phyloP scores from a whole-genome alignment of 495 filamentous ascomycete genomes.

The Neurospora sp. region DNA sequence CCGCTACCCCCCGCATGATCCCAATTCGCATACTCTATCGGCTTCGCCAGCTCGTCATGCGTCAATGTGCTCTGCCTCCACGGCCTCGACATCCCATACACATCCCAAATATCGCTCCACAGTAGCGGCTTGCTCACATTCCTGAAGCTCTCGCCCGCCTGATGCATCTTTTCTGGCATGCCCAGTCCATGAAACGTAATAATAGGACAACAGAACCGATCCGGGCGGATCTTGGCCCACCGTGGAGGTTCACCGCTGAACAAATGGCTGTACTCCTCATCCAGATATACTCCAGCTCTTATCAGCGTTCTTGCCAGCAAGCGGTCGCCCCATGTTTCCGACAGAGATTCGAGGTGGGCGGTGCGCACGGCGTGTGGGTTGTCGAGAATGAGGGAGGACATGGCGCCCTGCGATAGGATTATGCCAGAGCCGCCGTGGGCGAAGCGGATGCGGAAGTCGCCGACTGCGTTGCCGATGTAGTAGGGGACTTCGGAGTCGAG shows the following conservation, averaged over 20 bases:
- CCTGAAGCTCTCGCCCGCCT: constrained; percentile 25
- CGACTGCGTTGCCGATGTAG: constrained; percentile 41
- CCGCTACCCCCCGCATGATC: constrained; percentile 28
- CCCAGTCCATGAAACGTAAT: constrained; percentile 32
- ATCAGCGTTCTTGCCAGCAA: constrained; percentile 31
- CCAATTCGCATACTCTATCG: constrained; percentile 21
- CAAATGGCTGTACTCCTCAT: constrained; percentile 33
- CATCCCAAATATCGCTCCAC: constrained; percentile 31
- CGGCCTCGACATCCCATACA: constrained; percentile 24
- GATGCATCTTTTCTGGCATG: constrained; percentile 21
- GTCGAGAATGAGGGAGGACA: constrained; percentile 23
- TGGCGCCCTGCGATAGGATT: constrained; percentile 32
- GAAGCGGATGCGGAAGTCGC: constrained; percentile 36
- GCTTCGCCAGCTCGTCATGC: constrained; percentile 13
- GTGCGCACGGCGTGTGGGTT: constrained; percentile 21
- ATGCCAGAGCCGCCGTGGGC: constrained; percentile 39
- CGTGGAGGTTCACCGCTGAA: constrained; percentile 37
- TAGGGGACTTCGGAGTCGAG: constrained; percentile 29
- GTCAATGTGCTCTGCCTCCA: constrained; percentile 20
- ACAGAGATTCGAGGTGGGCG: constrained; percentile 27
- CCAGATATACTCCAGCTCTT: constrained; percentile 30
- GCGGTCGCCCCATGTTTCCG: constrained; percentile 33
- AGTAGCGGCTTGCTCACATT: constrained; percentile 23
- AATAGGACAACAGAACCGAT: constrained; percentile 32
- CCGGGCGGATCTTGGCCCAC: constrained; percentile 28